Evolutionary conservation across 1,139 yeast species (phyloP).

Genomic region (Saccharomycopsis crataegensis): DNA sequence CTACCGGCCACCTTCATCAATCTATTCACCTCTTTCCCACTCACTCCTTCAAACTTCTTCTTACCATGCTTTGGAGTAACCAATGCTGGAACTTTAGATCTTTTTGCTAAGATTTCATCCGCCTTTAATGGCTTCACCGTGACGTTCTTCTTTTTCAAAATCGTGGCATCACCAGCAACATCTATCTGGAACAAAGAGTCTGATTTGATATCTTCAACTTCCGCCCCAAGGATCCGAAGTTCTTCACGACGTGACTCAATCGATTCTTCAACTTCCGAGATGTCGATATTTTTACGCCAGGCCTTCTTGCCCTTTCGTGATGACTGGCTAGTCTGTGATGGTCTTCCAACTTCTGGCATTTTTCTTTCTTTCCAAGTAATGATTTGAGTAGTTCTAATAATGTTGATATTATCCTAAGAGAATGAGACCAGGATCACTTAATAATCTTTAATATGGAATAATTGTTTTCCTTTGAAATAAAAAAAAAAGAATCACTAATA

Average conservation of each 20-base stretch:
- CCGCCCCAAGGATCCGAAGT: slow-evolving; percentile 57
- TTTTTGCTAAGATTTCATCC: slow-evolving; percentile 63
- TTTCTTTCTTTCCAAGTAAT: neutral
- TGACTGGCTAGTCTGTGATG: slow-evolving; percentile 47
- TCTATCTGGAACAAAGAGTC: slow-evolving; percentile 66
- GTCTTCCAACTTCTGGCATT: slow-evolving; percentile 31
- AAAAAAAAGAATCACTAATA: too few species aligned
- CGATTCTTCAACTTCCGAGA: slow-evolving; percentile 66
- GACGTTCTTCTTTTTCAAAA: slow-evolving; percentile 33
- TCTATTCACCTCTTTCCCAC: slow-evolving; percentile 57
- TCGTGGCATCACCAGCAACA: slow-evolving; percentile 47
- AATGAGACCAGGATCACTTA: too few species aligned
- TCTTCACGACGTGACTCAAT: slow-evolving; percentile 64
- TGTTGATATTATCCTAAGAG: too few species aligned
- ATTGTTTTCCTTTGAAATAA: too few species aligned
- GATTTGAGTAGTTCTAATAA: too few species aligned
- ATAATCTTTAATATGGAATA: too few species aligned
- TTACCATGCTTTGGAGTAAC: slow-evolving; percentile 33
- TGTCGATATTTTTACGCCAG: slow-evolving; percentile 93
- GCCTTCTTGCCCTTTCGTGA: slow-evolving; percentile 91
- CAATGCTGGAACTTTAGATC: slow-evolving; percentile 74
- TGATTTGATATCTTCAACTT: slow-evolving; percentile 31
- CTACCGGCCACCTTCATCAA: slow-evolving; percentile 78
- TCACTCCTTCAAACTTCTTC: slow-evolving; percentile 52
- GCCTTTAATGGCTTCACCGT: slow-evolving; percentile 49